Evolutionary conservation across 2,329 filamentous ascomycete genomes (phyloP), one percentile per base, ranked within the genome.

Genomic region (Sphaerostilbella broomeana): DNA sequence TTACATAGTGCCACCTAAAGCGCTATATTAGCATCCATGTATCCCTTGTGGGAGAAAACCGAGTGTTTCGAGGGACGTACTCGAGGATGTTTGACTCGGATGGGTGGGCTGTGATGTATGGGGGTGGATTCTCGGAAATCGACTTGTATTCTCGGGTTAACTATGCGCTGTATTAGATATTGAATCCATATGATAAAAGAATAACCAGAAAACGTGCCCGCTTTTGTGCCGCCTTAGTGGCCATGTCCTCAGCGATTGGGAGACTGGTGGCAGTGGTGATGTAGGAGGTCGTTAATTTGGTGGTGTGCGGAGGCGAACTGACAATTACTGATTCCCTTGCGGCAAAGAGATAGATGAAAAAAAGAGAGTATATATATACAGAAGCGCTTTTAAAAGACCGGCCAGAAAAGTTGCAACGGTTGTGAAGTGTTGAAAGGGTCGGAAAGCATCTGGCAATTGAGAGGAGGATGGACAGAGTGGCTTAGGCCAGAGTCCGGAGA

Each of bases 71-170:
- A 10, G 42, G 6, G 25, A 62, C 76, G 44, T 65, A 86, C 83
- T 95, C 89, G 33, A 95, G 75, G 49, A 95, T 95, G 61, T 95
- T 95, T 28, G 77, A 75, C 50, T 95, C 89, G 26, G 87, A 94
- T 9, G 88, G 88, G 58, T 95, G 88, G 11, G 89, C 88, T 35
- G 78, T 73, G 53, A 95, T 94, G 66, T 86, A 94, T 38, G 88
- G 87, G 24, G 88, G 87, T 9, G 89, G 88, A 54, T 88, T 90
- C 53, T 77, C 70, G 12, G 72, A 69, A 50, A 79, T 79, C 46
- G 69, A 65, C 59, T 78, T 79, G 65, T 75, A 79, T 55, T 79
- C 75, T 61, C 73, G 72, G 50, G 75, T 76, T 59, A 78, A 70
- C 73, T 77, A 37, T 26, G 17, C 8, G n/a, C n/a, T 29, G 13